Evolutionary conservation across 1,284 basidiomycete species (phyloP), one percentile per base, ranked within the genome.

Genomic region (Blastosporella zonata): DNA sequence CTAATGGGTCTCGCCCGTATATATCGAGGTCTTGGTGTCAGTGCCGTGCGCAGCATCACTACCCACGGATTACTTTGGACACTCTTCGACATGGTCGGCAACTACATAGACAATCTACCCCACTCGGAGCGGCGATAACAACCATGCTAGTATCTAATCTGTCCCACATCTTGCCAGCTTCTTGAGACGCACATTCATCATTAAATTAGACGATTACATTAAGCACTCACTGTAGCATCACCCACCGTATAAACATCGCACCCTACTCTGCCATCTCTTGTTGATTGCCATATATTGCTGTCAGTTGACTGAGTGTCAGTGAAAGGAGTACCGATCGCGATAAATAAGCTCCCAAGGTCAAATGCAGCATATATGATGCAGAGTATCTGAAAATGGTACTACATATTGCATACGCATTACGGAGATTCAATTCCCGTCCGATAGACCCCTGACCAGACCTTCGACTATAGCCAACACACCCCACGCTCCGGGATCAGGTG

Each of bases 61-160:
- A 91, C 89, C 12, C 88, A 91, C 54, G 88, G 88, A 41, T 73
- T 90, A 43, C 71, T 91, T 29, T 91, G 88, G 88, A 91, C 89
- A 17, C 74, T 91, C 58, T 90, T 89, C 65, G 89, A 91, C 69
- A 72, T 85, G 54, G 83, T 81, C 31, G 78, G 84, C 38, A 71
- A 77, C 55, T 87, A 84, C 64, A 90, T 91, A 59, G 89, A 91
- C 69, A 72, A 72, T 56, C 71, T 90, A 61, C 82, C 84, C 29
- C 60, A 61, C 17, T 55, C 62, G 23, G 51, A 58, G 45, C 45
- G 47, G 40, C 55, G 54, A 60, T 53, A 37, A 47, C 23, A 17
- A 22, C 39, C 27, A 38, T 25, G 31, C 38, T 9, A 41, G 38
- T 40, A 52, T 54, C 28, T 44, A 43, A 37, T 33, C 22, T 34